Evolutionary conservation across 306 rosid species (phyloP).

Genomic region (Sesbania bispinosa): DNA sequence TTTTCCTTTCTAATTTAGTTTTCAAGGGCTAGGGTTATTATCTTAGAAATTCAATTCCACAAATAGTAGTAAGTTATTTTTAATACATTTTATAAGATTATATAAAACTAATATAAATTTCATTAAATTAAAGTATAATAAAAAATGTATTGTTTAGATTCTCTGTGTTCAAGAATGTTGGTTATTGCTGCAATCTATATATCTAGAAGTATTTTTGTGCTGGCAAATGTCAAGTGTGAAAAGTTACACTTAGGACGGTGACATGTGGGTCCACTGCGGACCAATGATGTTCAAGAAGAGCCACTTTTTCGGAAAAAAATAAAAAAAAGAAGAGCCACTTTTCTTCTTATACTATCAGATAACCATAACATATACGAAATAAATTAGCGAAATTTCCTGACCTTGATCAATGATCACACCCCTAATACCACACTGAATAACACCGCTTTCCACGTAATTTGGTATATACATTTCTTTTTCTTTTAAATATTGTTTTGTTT

Average conservation of each 20-base stretch:
- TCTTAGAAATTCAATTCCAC: no score
- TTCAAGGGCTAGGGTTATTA: no score
- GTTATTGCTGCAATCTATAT: not conserved
- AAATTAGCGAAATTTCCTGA: not conserved
- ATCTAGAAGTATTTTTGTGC: not conserved
- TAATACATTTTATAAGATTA: no score
- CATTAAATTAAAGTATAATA: no score
- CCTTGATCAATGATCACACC: not conserved
- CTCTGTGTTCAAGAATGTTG: no score
- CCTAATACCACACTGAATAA: not conserved
- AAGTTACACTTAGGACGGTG: not conserved
- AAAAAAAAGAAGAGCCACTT: no score
- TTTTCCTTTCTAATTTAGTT: no score
- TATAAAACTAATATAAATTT: no score
- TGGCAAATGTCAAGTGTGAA: not conserved
- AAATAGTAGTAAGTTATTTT: no score
- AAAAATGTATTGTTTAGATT: no score
- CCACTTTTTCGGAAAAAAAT: no score
- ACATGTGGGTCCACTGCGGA: not conserved
- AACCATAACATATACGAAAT: not conserved
- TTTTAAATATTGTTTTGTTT: not conserved
- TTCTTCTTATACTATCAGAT: not conserved
- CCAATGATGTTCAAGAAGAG: no score
- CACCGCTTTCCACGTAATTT: slow-evolving; percentile 11
- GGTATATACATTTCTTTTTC: not conserved